Evolutionary conservation across 495 filamentous ascomycete genomes (phyloP).

Genomic region (Friedmanniomyces endolithicus): DNA sequence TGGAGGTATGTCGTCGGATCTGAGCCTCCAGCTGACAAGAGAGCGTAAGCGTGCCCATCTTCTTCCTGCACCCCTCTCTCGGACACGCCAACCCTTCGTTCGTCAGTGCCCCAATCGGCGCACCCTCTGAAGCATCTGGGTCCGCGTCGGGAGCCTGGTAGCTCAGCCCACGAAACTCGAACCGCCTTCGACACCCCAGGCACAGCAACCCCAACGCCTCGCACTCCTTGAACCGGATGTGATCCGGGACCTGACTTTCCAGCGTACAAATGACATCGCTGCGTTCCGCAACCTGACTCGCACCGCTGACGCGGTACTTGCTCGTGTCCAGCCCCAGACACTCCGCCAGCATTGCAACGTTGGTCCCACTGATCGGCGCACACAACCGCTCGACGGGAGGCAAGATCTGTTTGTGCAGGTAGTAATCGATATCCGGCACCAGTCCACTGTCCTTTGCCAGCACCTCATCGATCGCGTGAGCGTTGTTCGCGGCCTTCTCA

Average conservation of each 20-base stretch:
- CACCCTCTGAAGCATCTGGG: slow-evolving; percentile 1
- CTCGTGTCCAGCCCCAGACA: slow-evolving; percentile 82
- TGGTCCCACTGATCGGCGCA: slow-evolving; percentile 85
- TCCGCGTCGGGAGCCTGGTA: neutral
- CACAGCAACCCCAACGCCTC: slow-evolving; percentile 65
- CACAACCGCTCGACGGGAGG: slow-evolving; percentile 96
- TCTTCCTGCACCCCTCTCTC: slow-evolving; percentile 44
- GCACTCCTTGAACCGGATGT: slow-evolving; percentile 69
- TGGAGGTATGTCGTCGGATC: slow-evolving; percentile 60
- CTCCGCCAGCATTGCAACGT: slow-evolving; percentile 75
- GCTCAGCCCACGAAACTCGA: slow-evolving; percentile 66
- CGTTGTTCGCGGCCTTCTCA: slow-evolving; percentile 70
- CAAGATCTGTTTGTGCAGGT: slow-evolving; percentile 95
- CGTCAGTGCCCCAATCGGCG: slow-evolving; percentile 28
- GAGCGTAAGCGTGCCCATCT: slow-evolving; percentile 57
- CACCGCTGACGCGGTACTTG: slow-evolving; percentile 60
- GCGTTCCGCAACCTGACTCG: slow-evolving; percentile 24
- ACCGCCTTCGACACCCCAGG: slow-evolving; percentile 58
- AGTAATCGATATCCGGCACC: slow-evolving; percentile 85
- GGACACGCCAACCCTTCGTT: slow-evolving; percentile 65
- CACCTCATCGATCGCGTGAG: slow-evolving; percentile 76
- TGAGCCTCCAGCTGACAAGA: slow-evolving; percentile 77
- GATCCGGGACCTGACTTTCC: slow-evolving; percentile 86
- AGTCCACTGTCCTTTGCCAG: slow-evolving; percentile 59
- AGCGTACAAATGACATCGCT: slow-evolving; percentile 61